Conservation (phyloP, 306 rosid genomes). For the Vigna hirtella region DNA sequence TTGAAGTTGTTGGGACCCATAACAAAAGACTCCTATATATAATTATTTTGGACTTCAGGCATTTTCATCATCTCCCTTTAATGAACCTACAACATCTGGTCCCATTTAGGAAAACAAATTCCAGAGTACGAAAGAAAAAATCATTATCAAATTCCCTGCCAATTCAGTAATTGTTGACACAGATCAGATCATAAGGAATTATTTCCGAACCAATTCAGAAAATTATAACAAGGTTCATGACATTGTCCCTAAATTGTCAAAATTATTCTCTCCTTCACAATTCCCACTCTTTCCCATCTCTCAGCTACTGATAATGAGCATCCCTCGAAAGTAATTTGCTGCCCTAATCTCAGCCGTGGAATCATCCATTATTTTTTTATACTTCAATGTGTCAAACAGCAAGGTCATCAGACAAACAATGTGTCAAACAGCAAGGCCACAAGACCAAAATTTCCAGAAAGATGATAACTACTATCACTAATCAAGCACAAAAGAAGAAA, state of each 20-base stretch:
- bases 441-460: background rate
- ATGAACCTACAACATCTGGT: background rate
- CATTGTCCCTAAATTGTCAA: too few species aligned
- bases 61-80: too few species aligned
- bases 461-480: conserved; percentile 7
- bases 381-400: too few species aligned
- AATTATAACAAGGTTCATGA: background rate
- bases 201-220: background rate
- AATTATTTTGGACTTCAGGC: background rate
- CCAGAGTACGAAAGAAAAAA: background rate
- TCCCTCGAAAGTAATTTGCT: too few species aligned
- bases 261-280: too few species aligned
- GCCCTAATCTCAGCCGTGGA: too few species aligned
- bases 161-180: background rate
- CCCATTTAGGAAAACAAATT: background rate
- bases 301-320: too few species aligned
- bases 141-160: background rate
- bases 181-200: too few species aligned
- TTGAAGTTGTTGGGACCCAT: background rate
- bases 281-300: too few species aligned
- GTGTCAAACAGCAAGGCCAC: too few species aligned
- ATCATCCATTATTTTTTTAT: too few species aligned
- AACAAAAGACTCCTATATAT: background rate
- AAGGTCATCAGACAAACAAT: too few species aligned
- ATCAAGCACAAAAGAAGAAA: background rate